Evolutionary conservation across 768 basidiomycete species (phyloP), one percentile per base, ranked within the genome.

Genomic region (Tulasnella calospora): DNA sequence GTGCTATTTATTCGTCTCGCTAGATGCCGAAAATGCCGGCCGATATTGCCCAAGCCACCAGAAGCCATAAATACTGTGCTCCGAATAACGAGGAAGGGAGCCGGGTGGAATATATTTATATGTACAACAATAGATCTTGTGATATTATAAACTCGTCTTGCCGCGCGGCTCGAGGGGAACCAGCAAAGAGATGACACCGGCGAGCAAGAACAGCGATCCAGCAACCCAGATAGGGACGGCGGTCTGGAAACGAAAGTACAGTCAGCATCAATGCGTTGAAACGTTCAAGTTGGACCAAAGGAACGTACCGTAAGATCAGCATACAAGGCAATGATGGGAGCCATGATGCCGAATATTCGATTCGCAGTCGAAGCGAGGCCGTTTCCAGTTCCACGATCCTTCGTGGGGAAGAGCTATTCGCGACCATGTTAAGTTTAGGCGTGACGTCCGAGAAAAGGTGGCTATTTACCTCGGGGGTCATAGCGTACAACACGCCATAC

Each of bases 101-200:
- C 8, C 23, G 8, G 23, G 51, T n/a, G 23, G 23, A 51, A 10
- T 21, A 51, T 21, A 51, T 51, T 51, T 6, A n/a, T 44, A 44
- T 44, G 13, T 44, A 51, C 51, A 51, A n/a, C 23, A 51, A n/a
- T 51, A 23, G 51, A 8, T 51, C 10, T 51, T 51, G 61, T 27
- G 27, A 15, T 8, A 38, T 82, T 86, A 93, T 82, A 92, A 88
- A 71, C 91, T 90, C 40, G 89, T 90, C 81, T 89, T 91, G n/a
- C 92, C 93, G 81, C 90, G 85, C 0, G 92, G 90, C 83, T 94
- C 92, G 80, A 90, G 93, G 0, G 92, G 93, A 27, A 94, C 84
- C 0, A 92, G 81, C 41, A 93, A 82, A 1, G 91, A 88, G 72
- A 93, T 80, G 10, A 85, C 82, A 2, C 92, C 92, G 8, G 90